Evolutionary conservation across 2,329 filamentous ascomycete genomes (phyloP).

Genomic region (Canariomyces notabilis): DNA sequence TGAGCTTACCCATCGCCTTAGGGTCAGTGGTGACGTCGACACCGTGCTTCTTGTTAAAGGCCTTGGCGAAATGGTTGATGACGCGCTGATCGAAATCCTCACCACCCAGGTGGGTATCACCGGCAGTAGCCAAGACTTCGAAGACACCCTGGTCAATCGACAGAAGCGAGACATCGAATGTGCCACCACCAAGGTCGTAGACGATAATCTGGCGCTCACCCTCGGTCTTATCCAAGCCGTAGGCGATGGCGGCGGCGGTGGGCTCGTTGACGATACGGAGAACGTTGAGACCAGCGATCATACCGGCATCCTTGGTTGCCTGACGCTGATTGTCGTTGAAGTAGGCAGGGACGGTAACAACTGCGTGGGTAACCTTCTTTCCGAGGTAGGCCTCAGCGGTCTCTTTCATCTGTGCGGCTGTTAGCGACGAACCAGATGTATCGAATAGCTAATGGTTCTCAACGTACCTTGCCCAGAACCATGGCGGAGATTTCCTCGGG

Average conservation of each 20-base stretch:
- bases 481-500: conserved; percentile 59
- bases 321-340: conserved; percentile 98
- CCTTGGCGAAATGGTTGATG: conserved; percentile 94
- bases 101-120: conserved; percentile 96
- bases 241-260: conserved; percentile 90
- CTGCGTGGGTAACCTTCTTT: conserved; percentile 79
- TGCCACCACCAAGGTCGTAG: conserved; percentile 91
- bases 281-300: conserved; percentile 88
- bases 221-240: conserved; percentile 82
- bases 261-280: conserved; percentile 96
- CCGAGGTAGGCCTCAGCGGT: conserved; percentile 70
- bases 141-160: conserved; percentile 91
- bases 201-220: conserved; percentile 85
- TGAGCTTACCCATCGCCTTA: conserved; percentile 99
- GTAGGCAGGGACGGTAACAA: conserved; percentile 93
- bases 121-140: conserved; percentile 88
- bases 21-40: conserved; percentile 92
- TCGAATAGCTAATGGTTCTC: neutral
- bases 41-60: conserved; percentile 96
- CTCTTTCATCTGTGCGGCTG: conserved; percentile 58
- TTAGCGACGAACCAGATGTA: conserved; percentile 59
- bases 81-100: conserved; percentile 98
- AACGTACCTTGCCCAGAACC: conserved; percentile 57
- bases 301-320: conserved; percentile 91
- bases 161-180: conserved; percentile 89